Evolutionary conservation across 371 early-diverging fungal species (phyloP).

Genomic region (Chytridiales sp.): DNA sequence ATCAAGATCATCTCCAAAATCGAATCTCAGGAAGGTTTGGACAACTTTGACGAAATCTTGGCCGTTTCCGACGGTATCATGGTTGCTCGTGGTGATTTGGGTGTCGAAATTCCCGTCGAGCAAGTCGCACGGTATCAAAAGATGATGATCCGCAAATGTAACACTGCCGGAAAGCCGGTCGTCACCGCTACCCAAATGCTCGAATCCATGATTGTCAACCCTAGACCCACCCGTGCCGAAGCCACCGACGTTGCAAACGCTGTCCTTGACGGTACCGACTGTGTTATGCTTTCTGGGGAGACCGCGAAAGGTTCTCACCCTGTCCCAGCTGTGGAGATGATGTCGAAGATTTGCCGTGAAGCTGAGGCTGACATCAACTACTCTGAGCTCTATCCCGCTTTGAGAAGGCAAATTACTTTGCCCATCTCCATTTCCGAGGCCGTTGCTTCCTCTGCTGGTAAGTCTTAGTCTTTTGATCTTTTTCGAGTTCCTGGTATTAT

Average conservation of each 20-base stretch:
- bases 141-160: slow-evolving; percentile 95
- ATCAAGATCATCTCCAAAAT: slow-evolving; percentile 96
- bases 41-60: slow-evolving; percentile 97
- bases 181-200: slow-evolving; percentile 99
- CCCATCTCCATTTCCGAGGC: slow-evolving; percentile 44
- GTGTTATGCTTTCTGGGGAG: slow-evolving; percentile 99
- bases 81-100: slow-evolving; percentile 99
- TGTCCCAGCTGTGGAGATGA: slow-evolving; percentile 46
- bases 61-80: slow-evolving; percentile 96
- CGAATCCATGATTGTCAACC: slow-evolving; percentile 95
- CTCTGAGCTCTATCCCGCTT: slow-evolving; percentile 48
- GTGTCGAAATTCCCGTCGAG: slow-evolving; percentile 94
- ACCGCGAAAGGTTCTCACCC: slow-evolving; percentile 83
- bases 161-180: slow-evolving; percentile 92
- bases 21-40: slow-evolving; percentile 93
- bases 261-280: slow-evolving; percentile 94
- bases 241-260: slow-evolving; percentile 99
- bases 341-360: slow-evolving; percentile 53
- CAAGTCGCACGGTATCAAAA: slow-evolving; percentile 85
- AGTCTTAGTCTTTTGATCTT: slow-evolving; percentile 4
- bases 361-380: slow-evolving; percentile 56
- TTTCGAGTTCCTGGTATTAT: slow-evolving; percentile 7
- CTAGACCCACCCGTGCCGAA: slow-evolving; percentile 98
- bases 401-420: slow-evolving; percentile 39
- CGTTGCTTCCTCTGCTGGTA: slow-evolving; percentile 45